Evolutionary conservation across 2,329 filamentous ascomycete genomes (phyloP), one percentile per base, ranked within the genome.

Genomic region (Venturia pyrina): DNA sequence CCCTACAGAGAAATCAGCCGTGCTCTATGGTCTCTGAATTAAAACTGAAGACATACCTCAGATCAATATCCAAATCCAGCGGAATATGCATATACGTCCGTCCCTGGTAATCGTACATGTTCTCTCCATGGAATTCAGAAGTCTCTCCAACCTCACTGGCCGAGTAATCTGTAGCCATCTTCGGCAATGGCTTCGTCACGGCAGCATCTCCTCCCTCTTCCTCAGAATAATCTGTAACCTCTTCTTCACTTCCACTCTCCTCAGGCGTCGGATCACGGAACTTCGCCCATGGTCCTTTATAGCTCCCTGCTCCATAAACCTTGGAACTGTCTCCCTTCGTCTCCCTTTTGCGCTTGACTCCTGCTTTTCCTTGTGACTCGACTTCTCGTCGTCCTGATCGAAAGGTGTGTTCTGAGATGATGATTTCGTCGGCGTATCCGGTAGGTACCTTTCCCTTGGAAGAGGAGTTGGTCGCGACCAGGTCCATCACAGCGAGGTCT

Each of bases 81-180:
- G 95, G 95, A 59, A 98, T 83, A 77, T 99, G 95, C 93, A 99
- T 97, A 75, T 96, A 99, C 43, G 93, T 96, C 69, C 95, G 84
- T 61, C 95, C 95, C 75, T 96, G 90, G 79, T 99, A 99, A 76
- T 99, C 95, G 80, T 87, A 89, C 77, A 95, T 82, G 73, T 90
- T 82, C 50, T 84, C 83, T 68, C 93, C 95, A 73, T 96, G 89
- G 78, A 98, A 99, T 57, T 87, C 88, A 56, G 89, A 92, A 64
- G 89, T 95, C 79, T 99, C 95, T 62, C 76, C 77, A 60, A 75
- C 76, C 0, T 75, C 75, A 64, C 77, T 76, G n/a, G 75, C 75
- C 65, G 75, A 76, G 69, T 82, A 82, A 61, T 82, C 84, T 53
- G 74, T 85, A 3, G 81, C 84, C 1, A 87, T 85, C 44, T 78